phyloP scores from a whole-genome alignment of 306 rosid genomes.

The Cucurbita pepo region DNA sequence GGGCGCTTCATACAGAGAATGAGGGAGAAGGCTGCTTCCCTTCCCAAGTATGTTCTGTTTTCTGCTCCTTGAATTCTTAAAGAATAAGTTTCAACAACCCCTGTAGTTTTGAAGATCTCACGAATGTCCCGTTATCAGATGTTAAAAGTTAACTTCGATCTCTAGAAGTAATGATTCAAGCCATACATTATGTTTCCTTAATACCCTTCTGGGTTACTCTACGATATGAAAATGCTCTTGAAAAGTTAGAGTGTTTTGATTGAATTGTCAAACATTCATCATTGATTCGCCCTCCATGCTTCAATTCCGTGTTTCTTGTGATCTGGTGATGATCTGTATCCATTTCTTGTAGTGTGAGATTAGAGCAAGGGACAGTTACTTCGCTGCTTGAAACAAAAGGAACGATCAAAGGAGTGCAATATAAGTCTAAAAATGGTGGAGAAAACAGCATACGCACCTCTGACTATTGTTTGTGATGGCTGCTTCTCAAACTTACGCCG shows the following conservation, averaged over 20 bases:
- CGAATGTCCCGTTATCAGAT: not conserved
- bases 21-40: conserved; percentile 45
- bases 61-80: not conserved
- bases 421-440: conserved; percentile 45
- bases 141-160: not conserved
- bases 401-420: conserved; percentile 68
- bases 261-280: not conserved
- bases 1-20: conserved; percentile 58
- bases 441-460: conserved; percentile 57
- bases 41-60: conserved; percentile 27
- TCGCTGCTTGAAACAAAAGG: conserved; percentile 76
- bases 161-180: not conserved
- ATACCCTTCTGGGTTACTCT: not conserved
- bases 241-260: not conserved
- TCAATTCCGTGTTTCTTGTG: not conserved
- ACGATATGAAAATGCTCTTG: not conserved
- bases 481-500: conserved; percentile 95
- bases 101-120: not conserved
- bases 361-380: conserved; percentile 85
- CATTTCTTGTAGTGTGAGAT: conserved; percentile 31
- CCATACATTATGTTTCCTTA: not conserved
- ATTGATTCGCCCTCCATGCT: not conserved
- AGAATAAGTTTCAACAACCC: not conserved
- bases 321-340: not conserved
- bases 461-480: conserved; percentile 89